These are phyloP conservation scores for Pleurotus tuber-regium DNA, from an alignment of 768 basidiomycete genomes.

Conservation along the genomic window DNA sequence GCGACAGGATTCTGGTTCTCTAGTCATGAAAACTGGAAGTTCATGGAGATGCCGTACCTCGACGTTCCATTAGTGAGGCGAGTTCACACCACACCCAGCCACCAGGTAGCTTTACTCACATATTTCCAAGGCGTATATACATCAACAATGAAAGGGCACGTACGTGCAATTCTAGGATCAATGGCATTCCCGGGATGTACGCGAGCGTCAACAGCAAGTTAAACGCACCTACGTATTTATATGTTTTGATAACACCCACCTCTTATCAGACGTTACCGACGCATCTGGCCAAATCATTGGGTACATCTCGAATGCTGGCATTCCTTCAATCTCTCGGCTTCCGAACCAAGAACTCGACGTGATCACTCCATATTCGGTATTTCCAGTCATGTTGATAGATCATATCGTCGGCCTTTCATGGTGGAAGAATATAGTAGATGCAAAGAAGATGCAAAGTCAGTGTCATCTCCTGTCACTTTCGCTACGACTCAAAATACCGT, in stretches of 20 bases:
- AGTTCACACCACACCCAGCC: too few relatives aligned
- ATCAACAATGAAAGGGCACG: slow-evolving; percentile 21
- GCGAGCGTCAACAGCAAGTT: slow-evolving; percentile 19
- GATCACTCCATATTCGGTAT: slow-evolving; percentile 23
- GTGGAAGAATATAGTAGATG: slow-evolving; percentile 22
- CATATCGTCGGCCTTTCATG: slow-evolving; percentile 19
- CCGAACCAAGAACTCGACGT: slow-evolving; percentile 23
- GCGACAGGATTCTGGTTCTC: slow-evolving; percentile 22
- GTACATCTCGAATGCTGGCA: slow-evolving; percentile 23
- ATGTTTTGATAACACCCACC: too few relatives aligned
- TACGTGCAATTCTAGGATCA: slow-evolving; percentile 20
- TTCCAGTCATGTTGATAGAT: slow-evolving; percentile 22
- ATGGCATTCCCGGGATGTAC: slow-evolving; percentile 20
- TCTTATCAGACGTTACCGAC: slow-evolving; percentile 17
- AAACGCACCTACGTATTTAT: neutral
- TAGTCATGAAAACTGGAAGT: slow-evolving; percentile 23
- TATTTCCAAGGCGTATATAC: slow-evolving; percentile 18
- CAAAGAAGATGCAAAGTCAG: slow-evolving; percentile 23
- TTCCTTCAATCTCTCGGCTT: slow-evolving; percentile 21
- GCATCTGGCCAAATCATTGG: slow-evolving; percentile 21
- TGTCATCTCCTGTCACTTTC: neutral
- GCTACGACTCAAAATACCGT: neutral
- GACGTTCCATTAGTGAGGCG: slow-evolving; percentile 20
- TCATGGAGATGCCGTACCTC: slow-evolving; percentile 22
- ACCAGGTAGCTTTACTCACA: neutral